Evolutionary conservation across 2,329 filamentous ascomycete genomes (phyloP).

Genomic region (Phyllosticta citriasiana): DNA sequence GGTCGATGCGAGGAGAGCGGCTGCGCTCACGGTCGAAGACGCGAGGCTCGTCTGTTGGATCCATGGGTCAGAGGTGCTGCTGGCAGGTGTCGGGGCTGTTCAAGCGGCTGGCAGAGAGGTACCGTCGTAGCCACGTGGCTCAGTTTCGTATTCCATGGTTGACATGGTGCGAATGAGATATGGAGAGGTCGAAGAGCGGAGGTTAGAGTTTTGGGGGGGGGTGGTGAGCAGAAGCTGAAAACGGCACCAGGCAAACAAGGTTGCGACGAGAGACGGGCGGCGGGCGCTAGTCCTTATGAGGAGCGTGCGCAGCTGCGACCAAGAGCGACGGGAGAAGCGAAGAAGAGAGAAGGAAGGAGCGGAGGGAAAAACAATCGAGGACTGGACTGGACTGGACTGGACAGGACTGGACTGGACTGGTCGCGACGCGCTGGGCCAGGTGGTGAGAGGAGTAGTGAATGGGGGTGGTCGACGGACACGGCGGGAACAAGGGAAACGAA

Average conservation of each 20-base stretch:
- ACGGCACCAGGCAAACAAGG: constrained; percentile 6
- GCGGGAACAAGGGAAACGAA: background rate
- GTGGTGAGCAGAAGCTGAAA: constrained; percentile 10
- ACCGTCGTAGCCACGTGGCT: constrained; percentile 58
- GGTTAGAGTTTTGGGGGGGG: background rate
- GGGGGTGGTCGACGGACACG: background rate
- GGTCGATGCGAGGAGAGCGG: constrained; percentile 50
- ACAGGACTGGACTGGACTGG: background rate
- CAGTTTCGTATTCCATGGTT: constrained; percentile 56
- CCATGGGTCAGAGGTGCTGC: constrained; percentile 9
- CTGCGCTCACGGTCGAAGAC: constrained; percentile 56
- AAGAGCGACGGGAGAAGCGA: background rate
- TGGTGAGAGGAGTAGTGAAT: background rate
- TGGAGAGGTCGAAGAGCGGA: background rate
- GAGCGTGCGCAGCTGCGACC: background rate
- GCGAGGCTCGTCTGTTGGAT: constrained; percentile 45
- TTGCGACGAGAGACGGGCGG: constrained; percentile 9
- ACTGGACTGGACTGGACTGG: background rate
- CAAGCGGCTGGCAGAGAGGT: constrained; percentile 20
- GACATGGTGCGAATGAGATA: constrained; percentile 22
- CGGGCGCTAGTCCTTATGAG: background rate
- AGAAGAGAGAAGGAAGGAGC: background rate
- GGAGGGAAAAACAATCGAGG: background rate
- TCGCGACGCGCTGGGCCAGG: background rate
- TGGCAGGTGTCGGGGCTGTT: constrained; percentile 2